Conservation (phyloP, 371 early-diverging fungal species). For the Nematocida ausubeli region DNA sequence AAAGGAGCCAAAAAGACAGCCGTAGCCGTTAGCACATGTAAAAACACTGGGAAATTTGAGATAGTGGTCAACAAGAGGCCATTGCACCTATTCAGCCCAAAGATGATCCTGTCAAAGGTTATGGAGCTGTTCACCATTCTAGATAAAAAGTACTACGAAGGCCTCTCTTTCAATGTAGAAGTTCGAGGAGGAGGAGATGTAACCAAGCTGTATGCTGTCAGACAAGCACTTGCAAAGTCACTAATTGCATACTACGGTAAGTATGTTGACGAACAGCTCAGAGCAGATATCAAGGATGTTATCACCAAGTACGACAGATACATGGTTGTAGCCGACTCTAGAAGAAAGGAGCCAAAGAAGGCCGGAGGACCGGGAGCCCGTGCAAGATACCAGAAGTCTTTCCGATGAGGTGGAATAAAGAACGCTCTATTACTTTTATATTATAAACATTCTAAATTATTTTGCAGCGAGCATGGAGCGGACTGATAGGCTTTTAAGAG, state of each 20-base stretch:
- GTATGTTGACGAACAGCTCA: conserved; percentile 95
- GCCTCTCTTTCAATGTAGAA: conserved; percentile 90
- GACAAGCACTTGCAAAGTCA: conserved; percentile 97
- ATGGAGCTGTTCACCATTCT: conserved; percentile 93
- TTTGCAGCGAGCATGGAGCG: conserved; percentile 18
- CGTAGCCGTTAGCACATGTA: conserved; percentile 94
- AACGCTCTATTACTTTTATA: neutral
- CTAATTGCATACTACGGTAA: conserved; percentile 98
- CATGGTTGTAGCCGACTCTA: conserved; percentile 94
- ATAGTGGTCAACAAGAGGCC: conserved; percentile 95
- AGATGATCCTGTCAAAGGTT: conserved; percentile 89
- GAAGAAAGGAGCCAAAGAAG: conserved; percentile 99
- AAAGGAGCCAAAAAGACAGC: conserved; percentile 82
- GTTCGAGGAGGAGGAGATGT: conserved; percentile 87
- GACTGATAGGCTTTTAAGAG: conserved; percentile 1
- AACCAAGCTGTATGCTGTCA: conserved; percentile 92
- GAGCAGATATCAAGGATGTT: conserved; percentile 93
- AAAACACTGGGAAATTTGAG: conserved; percentile 81
- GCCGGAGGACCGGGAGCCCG: conserved; percentile 99
- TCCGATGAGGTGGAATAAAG: conserved; percentile 64
- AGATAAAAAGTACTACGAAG: conserved; percentile 86
- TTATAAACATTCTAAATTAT: conserved; percentile 13
- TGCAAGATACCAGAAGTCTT: conserved; percentile 74
- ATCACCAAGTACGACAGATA: conserved; percentile 92
- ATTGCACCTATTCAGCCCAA: conserved; percentile 85